phyloP scores from a whole-genome alignment of 2,329 filamentous ascomycete genomes.

The Thelonectria blattea region DNA sequence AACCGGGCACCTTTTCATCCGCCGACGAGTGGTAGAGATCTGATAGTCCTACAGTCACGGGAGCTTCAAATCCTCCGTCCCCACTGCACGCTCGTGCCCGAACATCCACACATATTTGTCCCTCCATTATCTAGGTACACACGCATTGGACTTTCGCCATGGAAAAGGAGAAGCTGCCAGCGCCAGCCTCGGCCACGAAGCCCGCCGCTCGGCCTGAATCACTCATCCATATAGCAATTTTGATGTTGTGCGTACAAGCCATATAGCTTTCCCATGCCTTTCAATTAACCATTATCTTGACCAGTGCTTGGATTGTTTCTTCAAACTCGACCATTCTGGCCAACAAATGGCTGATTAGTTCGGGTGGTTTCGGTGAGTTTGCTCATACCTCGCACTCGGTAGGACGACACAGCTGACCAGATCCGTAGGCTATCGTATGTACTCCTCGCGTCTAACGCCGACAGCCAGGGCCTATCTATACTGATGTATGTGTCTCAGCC shows the following conservation, averaged over 20 bases:
- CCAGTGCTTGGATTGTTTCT: constrained; percentile 76
- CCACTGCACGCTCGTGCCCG: no score
- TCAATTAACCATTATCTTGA: not conserved
- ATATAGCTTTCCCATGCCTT: not conserved
- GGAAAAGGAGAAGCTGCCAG: not conserved
- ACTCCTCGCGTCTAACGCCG: not conserved
- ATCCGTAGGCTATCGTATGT: constrained; percentile 38
- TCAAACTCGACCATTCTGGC: constrained; percentile 85
- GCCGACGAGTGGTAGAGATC: no score
- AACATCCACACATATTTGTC: not conserved
- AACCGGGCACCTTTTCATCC: no score
- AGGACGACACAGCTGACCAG: not conserved
- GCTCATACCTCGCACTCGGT: no score
- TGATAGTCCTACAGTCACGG: no score
- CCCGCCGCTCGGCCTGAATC: not conserved
- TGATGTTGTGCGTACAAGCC: not conserved
- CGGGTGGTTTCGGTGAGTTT: constrained; percentile 71
- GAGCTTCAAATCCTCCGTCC: not conserved
- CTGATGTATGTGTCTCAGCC: constrained; percentile 38
- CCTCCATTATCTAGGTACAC: not conserved
- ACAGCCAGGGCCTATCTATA: not conserved
- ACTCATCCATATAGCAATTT: constrained; percentile 25
- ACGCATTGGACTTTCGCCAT: not conserved
- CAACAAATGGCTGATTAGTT: constrained; percentile 86
- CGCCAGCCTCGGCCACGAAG: not conserved